A percentile compares a stretch with the other conserved stretches of the same genome.
These are phyloP conservation scores for Stramenopiles sp. DNA, from an alignment of 352 stramenopile species.

Conservation along the genomic window DNA sequence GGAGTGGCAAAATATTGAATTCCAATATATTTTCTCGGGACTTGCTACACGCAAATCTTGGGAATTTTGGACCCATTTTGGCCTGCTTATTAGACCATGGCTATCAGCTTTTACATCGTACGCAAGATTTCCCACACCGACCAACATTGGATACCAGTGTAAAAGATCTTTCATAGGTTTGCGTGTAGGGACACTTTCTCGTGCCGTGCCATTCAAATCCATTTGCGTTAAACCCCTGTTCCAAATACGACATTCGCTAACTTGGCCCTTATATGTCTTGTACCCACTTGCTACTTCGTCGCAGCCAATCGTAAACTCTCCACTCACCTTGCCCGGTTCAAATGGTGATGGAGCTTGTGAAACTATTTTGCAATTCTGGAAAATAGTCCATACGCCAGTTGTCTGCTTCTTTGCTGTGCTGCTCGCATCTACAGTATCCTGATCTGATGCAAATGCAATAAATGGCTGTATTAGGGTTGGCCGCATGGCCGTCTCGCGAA, in stretches of 20 bases:
- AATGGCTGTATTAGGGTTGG: background rate
- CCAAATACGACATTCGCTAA: background rate
- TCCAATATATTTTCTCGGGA: constrained; percentile 3
- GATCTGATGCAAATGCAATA: background rate
- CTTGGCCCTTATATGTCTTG: background rate
- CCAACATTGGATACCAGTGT: constrained; percentile 2
- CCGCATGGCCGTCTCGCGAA: background rate
- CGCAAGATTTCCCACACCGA: background rate
- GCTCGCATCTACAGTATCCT: background rate
- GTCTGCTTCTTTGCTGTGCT: background rate
- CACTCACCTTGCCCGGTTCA: background rate
- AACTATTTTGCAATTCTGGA: background rate
- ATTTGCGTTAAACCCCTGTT: background rate
- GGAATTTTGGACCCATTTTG: background rate
- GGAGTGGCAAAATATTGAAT: background rate
- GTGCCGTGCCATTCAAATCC: background rate
- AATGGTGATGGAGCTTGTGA: background rate
- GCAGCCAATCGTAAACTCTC: background rate
- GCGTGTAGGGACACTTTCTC: background rate
- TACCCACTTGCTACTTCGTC: background rate
- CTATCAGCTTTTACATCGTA: background rate
- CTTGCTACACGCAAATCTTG: no score
- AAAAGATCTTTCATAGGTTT: constrained; percentile 1
- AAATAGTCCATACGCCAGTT: background rate
- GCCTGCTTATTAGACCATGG: background rate